These are phyloP conservation scores for Cutaneotrichosporon mucoides DNA, from an alignment of 1,284 basidiomycete species.

Conservation along the genomic window DNA sequence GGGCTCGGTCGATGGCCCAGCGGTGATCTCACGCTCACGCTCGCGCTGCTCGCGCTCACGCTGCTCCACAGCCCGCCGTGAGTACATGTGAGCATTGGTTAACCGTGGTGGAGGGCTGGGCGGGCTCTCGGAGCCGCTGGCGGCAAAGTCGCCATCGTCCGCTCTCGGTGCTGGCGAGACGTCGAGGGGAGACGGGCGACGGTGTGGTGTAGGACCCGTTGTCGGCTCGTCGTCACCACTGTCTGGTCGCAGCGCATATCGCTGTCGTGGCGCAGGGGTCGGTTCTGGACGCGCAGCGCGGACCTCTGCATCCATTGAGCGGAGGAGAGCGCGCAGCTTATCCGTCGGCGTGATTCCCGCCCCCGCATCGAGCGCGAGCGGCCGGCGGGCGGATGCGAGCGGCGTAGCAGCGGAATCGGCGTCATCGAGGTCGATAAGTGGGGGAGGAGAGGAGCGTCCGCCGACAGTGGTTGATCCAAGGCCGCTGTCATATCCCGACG, in stretches of 20 bases:
- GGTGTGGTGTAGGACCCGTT: not conserved
- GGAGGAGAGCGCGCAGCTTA: conserved; percentile 16
- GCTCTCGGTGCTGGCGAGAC: not conserved
- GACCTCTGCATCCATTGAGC: conserved; percentile 16
- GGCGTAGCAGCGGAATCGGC: not conserved
- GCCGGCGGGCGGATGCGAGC: not conserved
- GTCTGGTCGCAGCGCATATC: too few relatives aligned
- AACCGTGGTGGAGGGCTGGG: conserved; percentile 41
- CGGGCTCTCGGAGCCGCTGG: conserved; percentile 22
- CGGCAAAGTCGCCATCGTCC: not conserved
- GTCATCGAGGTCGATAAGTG: conserved; percentile 15
- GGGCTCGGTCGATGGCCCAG: too few relatives aligned
- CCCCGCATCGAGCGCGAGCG: conserved; percentile 8
- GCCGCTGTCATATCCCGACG: conserved; percentile 5
- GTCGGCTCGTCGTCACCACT: too few relatives aligned
- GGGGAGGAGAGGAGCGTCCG: conserved; percentile 9
- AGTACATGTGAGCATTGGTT: conserved; percentile 31
- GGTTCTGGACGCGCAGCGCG: not conserved
- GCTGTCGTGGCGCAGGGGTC: too few relatives aligned
- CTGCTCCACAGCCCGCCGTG: not conserved
- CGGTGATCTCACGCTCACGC: not conserved
- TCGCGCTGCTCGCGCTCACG: not conserved
- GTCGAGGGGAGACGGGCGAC: not conserved
- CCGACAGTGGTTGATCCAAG: conserved; percentile 3
- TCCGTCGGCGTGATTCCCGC: conserved; percentile 16